A percentile compares a stretch with the other conserved stretches of the same genome.
phyloP scores from a whole-genome alignment of 768 basidiomycete genomes.

The Sarcomyxa edulis region DNA sequence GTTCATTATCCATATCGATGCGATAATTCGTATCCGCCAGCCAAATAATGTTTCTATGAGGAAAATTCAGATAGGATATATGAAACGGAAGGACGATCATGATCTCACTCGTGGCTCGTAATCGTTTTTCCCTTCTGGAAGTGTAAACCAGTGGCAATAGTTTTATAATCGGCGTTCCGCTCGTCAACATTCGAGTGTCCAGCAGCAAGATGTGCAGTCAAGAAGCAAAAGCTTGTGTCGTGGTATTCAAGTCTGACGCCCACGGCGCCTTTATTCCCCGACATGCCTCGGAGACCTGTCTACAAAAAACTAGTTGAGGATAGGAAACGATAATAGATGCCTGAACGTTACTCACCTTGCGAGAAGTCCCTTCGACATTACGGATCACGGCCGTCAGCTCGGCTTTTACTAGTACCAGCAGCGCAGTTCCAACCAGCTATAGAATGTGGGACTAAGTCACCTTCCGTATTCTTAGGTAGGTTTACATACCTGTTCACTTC shows the following conservation, averaged over 20 bases:
- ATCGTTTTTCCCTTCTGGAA: conserved; percentile 91
- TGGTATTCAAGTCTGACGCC: conserved; percentile 89
- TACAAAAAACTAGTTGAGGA: conserved; percentile 22
- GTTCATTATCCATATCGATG: conserved; percentile 80
- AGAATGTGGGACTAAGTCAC: conserved; percentile 9
- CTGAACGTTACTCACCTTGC: conserved; percentile 56
- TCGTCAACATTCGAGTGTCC: conserved; percentile 89
- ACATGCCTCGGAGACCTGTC: conserved; percentile 92
- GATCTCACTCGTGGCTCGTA: conserved; percentile 77
- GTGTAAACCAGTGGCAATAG: conserved; percentile 77
- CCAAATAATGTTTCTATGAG: conserved; percentile 85
- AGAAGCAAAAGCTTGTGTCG: conserved; percentile 90
- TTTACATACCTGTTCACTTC: conserved; percentile 87
- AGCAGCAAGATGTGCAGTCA: conserved; percentile 96
- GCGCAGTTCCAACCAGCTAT: conserved; percentile 91
- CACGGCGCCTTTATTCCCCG: conserved; percentile 96
- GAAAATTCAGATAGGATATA: conserved; percentile 1
- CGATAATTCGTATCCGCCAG: conserved; percentile 95
- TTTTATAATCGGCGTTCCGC: conserved; percentile 87
- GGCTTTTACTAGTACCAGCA: conserved; percentile 79
- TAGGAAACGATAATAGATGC: conserved; percentile 2
- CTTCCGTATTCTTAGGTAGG: too few species aligned
- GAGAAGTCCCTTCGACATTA: conserved; percentile 86
- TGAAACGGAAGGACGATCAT: too few species aligned
- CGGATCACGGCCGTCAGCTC: conserved; percentile 75